phyloP scores from a whole-genome alignment of 495 filamentous ascomycete genomes.

The Lichina pygmaea region DNA sequence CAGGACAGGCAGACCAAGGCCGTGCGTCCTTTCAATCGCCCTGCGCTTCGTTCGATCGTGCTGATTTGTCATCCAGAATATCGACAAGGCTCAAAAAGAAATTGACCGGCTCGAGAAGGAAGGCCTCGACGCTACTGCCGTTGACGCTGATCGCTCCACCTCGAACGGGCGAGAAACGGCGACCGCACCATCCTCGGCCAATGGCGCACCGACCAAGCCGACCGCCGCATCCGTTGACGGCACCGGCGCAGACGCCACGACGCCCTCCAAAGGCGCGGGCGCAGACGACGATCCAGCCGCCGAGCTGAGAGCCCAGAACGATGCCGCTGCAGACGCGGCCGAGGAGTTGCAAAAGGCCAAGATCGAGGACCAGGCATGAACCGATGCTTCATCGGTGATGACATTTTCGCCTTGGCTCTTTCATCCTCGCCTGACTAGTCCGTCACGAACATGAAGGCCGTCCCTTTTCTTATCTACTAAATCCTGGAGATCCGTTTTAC shows the following conservation, averaged over 20 bases:
- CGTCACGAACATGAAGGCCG: no score
- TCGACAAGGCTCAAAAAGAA: slow-evolving; percentile 40
- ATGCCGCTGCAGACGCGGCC: slow-evolving; percentile 25
- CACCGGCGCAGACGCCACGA: no score
- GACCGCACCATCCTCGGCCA: slow-evolving; percentile 9
- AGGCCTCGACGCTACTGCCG: slow-evolving; percentile 1
- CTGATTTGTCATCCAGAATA: slow-evolving; percentile 23
- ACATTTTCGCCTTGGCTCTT: no score
- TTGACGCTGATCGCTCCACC: neutral
- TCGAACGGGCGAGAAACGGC: slow-evolving; percentile 6
- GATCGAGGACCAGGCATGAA: slow-evolving; percentile 21
- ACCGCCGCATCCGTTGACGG: neutral
- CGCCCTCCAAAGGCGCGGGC: neutral
- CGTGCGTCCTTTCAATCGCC: slow-evolving; percentile 21
- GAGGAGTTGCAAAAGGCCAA: slow-evolving; percentile 31
- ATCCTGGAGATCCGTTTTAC: no score
- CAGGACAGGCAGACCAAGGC: slow-evolving; percentile 77
- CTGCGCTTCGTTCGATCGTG: neutral
- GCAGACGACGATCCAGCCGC: slow-evolving; percentile 19
- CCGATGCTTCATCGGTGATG: no score
- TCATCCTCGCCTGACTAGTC: no score
- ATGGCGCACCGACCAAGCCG: slow-evolving; percentile 7
- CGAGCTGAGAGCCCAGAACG: slow-evolving; percentile 26
- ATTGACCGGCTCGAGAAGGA: slow-evolving; percentile 35
- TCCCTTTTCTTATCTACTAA: no score